Evolutionary conservation across 2,329 filamentous ascomycete species (phyloP), one percentile per base, ranked within the genome.

Genomic region (Leptographium radiaticola): DNA sequence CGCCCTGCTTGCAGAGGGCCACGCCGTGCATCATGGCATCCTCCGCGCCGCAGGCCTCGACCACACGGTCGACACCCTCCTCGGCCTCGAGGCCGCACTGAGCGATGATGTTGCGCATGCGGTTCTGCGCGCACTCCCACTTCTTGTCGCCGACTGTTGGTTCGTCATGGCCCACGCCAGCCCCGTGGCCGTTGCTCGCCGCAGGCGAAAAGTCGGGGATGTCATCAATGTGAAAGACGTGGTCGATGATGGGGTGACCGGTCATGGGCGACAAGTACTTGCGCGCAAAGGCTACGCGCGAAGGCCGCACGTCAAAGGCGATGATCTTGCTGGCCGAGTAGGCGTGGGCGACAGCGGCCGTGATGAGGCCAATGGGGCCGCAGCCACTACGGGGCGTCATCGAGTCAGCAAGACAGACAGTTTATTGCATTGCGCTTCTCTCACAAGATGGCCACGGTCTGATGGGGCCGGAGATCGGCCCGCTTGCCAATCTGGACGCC

Each of bases 321-420:
- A 95, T 82, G 20, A 96, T 77, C 66, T 83, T 90, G 55, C 76
- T 77, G 1, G 90, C 90, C 15, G 90, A 90, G 62, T 87, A 93
- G 0, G 87, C 84, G 61, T 78, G 81, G 9, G 89, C 87, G 2
- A 95, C 89, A 6, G 89, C 88, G 40, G 86, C 87, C 71, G 88
- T 95, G 39, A 96, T 76, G 40, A 96, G 74, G 5, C 91, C 91
- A 3, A 97, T 87, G 3, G 89, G 88, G 0, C 89, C 89, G 4
- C 87, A 88, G 44, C 89, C 89, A 20, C 53, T 52, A 33, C 16
- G 18, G 18, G 18, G 20, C 18, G 20, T 44, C 25, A 44, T 18
- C 42, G 18, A 30, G 39, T 16, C n/a, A 2, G 12, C 15, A 15
- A 18, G 42, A 18, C 2, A 2, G 15, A 15, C 16, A 10, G 18